Conservation (phyloP, 805 yeast species). For the Pichia deserticola region DNA sequence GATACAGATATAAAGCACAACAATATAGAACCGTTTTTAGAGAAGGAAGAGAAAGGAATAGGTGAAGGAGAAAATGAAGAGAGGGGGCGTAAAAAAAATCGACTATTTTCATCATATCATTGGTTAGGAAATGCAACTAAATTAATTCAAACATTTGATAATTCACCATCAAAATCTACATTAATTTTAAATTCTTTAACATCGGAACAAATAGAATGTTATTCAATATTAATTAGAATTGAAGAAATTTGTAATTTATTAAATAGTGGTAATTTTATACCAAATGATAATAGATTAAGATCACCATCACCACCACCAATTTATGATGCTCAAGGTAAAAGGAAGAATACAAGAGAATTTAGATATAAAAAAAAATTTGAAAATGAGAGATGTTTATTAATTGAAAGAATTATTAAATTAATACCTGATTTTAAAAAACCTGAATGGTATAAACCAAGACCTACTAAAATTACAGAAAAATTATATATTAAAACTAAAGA, state of each 20-base stretch:
- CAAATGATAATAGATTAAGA: slow-evolving; percentile 36
- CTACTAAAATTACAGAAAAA: slow-evolving; percentile 65
- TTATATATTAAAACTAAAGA: slow-evolving; percentile 77
- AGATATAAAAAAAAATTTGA: slow-evolving; percentile 57
- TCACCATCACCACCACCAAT: slow-evolving; percentile 92
- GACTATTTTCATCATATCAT: slow-evolving; percentile 1
- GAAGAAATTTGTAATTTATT: slow-evolving; percentile 69
- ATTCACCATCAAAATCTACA: slow-evolving; percentile 11
- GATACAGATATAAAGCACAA: too few species aligned
- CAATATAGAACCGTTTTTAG: neutral
- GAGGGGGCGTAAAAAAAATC: neutral
- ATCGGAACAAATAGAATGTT: slow-evolving; percentile 72
- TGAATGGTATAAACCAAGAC: slow-evolving; percentile 52
- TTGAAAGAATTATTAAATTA: slow-evolving; percentile 63
- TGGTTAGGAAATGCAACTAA: slow-evolving; percentile 14
- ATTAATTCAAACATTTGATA: slow-evolving; percentile 10
- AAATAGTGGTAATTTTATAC: slow-evolving; percentile 32
- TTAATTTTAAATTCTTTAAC: slow-evolving; percentile 34
- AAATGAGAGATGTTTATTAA: slow-evolving; percentile 69
- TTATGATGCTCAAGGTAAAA: slow-evolving; percentile 75
- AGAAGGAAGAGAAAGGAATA: neutral
- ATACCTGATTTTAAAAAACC: slow-evolving; percentile 82
- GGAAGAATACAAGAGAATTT: slow-evolving; percentile 76
- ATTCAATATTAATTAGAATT: slow-evolving; percentile 63
- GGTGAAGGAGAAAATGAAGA: neutral